A percentile compares a stretch with the other conserved stretches of the same genome.
phyloP scores from a whole-genome alignment of 331 rosid species.

The Stylosanthes scabra region DNA sequence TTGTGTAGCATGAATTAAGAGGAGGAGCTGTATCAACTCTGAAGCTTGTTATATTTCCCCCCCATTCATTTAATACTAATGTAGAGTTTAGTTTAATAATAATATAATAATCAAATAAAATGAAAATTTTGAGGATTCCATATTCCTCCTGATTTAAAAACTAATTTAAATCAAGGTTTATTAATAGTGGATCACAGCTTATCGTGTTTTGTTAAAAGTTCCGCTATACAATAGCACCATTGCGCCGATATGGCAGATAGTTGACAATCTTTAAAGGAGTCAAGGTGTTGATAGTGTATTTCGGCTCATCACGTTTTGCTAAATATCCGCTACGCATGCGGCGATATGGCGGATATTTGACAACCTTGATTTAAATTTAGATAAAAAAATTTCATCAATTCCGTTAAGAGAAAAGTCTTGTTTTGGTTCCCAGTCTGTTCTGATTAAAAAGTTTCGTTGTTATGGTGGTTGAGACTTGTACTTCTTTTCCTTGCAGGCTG shows the following conservation, averaged over 20 bases:
- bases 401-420: not conserved
- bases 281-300: no score
- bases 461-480: constrained; percentile 16
- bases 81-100: not conserved
- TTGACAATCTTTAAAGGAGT: no score
- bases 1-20: not conserved
- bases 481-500: constrained; percentile 67
- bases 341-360: no score
- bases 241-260: no score
- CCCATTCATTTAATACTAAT: not conserved
- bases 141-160: not conserved
- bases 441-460: not conserved
- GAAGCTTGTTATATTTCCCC: not conserved
- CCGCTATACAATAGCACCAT: no score
- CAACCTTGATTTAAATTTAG: no score
- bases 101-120: not conserved
- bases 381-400: not conserved
- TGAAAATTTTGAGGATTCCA: not conserved
- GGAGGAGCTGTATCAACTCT: not conserved
- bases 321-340: no score
- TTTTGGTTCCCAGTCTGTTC: not conserved
- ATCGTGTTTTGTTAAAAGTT: no score
- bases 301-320: no score
- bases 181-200: no score
- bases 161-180: not conserved